A percentile compares a stretch with the other conserved stretches of the same genome.
phyloP scores from a whole-genome alignment of 2,329 filamentous ascomycete genomes.

The Cytospora chrysosperma region DNA sequence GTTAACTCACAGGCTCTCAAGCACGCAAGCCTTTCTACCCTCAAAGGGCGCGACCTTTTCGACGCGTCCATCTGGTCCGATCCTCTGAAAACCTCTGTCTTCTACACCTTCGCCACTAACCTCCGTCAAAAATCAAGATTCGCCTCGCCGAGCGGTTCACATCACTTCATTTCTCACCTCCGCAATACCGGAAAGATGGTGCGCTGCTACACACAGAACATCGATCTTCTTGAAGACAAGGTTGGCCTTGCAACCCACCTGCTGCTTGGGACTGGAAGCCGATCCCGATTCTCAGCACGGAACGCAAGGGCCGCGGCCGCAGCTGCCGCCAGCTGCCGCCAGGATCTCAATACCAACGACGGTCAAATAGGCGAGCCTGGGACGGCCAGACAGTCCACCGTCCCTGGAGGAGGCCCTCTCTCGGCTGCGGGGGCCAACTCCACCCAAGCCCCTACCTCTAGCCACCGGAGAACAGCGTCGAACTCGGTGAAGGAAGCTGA shows the following conservation, averaged over 20 bases:
- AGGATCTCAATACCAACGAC: neutral
- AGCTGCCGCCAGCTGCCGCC: neutral
- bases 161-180: slow-evolving; percentile 67
- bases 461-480: neutral
- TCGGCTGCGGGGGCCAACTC: neutral
- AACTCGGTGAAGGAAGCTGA: neutral
- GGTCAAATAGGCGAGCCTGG: neutral
- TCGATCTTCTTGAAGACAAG: slow-evolving; percentile 70
- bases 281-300: slow-evolving; percentile 54
- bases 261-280: slow-evolving; percentile 59
- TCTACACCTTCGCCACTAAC: slow-evolving; percentile 70
- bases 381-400: neutral
- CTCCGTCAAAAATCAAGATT: slow-evolving; percentile 62
- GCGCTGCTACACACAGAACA: slow-evolving; percentile 73
- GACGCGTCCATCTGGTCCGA: slow-evolving; percentile 70
- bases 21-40: slow-evolving; percentile 50
- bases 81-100: slow-evolving; percentile 65
- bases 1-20: slow-evolving; percentile 32
- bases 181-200: slow-evolving; percentile 67
- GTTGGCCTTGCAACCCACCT: slow-evolving; percentile 66
- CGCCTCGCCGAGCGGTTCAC: slow-evolving; percentile 63
- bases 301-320: slow-evolving; percentile 19
- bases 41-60: slow-evolving; percentile 71
- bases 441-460: neutral
- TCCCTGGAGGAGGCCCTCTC: neutral